phyloP scores from a whole-genome alignment of 345 rosid species.

The Populus deltoides region DNA sequence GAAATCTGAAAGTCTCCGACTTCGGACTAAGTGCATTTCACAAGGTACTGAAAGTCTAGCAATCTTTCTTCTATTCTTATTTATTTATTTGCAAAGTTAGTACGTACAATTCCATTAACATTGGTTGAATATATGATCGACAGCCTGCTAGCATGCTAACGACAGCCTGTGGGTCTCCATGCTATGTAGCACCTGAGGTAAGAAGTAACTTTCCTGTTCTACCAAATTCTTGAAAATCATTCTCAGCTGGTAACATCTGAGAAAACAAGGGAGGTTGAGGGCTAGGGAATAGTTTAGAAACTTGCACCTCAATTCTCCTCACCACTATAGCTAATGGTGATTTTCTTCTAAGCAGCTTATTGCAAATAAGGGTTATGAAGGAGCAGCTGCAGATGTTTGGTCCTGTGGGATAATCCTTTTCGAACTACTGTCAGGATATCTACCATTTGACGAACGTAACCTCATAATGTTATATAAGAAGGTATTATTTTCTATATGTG shows the following conservation, averaged over 20 bases:
- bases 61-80: constrained; percentile 3
- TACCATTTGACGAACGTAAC: constrained; percentile 75
- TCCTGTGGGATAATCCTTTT: constrained; percentile 91
- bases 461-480: constrained; percentile 65
- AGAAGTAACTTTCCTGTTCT: constrained; percentile 7
- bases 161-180: constrained; percentile 95
- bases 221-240: not conserved
- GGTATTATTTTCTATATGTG: constrained; percentile 30
- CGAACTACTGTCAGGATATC: constrained; percentile 70
- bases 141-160: constrained; percentile 76
- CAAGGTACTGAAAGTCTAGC: constrained; percentile 38
- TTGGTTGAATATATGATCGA: constrained; percentile 18
- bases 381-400: constrained; percentile 90
- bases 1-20: constrained; percentile 84
- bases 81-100: not conserved
- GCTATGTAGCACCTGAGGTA: constrained; percentile 94
- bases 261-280: not conserved
- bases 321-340: constrained; percentile 11
- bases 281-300: not conserved
- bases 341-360: constrained; percentile 52
- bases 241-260: not conserved
- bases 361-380: constrained; percentile 67
- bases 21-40: constrained; percentile 75
- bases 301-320: constrained; percentile 8
- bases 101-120: not conserved